Conservation (phyloP, 176 grass and related monocot species). For the Eragrostis nindensis region DNA sequence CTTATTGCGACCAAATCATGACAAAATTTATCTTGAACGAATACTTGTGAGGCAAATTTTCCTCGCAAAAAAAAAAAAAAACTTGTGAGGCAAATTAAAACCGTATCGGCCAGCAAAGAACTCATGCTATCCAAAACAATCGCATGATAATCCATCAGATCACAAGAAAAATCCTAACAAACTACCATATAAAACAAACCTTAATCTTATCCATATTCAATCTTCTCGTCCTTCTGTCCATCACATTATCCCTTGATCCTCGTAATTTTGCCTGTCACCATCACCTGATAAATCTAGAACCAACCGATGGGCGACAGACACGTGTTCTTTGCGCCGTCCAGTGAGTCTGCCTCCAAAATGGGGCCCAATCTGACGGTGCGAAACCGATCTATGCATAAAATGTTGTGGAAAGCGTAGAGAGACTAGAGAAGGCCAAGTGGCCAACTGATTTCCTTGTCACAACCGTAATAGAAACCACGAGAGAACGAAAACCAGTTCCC, state of each 20-base stretch:
- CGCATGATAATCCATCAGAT: not conserved
- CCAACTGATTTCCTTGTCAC: not conserved
- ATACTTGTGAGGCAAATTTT: not conserved
- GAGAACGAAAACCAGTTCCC: slow-evolving; percentile 11
- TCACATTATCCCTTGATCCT: not conserved
- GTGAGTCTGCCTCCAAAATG: not conserved
- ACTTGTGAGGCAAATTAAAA: not conserved
- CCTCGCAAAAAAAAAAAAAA: no score
- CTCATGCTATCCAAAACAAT: not conserved
- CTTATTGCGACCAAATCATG: no score
- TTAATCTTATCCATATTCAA: not conserved
- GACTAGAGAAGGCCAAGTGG: not conserved
- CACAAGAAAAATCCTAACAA: not conserved
- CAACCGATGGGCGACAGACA: not conserved
- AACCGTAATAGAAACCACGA: not conserved
- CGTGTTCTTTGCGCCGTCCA: not conserved
- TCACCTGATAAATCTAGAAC: not conserved
- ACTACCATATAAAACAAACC: not conserved
- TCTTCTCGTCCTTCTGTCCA: not conserved
- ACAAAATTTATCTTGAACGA: no score
- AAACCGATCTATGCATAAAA: not conserved
- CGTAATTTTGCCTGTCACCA: not conserved
- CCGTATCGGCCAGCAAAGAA: not conserved
- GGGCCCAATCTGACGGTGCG: not conserved
- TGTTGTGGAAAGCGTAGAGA: not conserved